These are phyloP conservation scores for Penicillium fuscoglaucum DNA, from an alignment of 2,329 filamentous ascomycete species.

Conservation along the genomic window DNA sequence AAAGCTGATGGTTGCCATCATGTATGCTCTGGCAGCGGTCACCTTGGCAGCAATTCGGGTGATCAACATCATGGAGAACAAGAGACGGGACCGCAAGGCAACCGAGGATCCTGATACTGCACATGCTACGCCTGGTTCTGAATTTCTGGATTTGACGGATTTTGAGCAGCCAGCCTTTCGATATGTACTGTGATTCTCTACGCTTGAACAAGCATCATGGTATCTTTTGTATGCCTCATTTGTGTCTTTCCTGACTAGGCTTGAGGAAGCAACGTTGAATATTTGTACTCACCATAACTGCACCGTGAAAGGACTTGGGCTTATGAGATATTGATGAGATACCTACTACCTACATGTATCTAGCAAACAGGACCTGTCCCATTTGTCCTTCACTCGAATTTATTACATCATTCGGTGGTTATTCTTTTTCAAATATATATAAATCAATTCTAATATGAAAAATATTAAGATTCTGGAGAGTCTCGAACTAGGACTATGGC, in stretches of 20 bases:
- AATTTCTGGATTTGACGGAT: slow-evolving; percentile 17
- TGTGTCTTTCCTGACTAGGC: background rate
- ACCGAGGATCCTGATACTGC: background rate
- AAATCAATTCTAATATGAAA: too few relatives aligned
- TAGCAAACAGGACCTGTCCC: too few relatives aligned
- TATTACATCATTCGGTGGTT: too few relatives aligned
- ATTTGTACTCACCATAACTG: background rate
- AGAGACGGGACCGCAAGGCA: slow-evolving; percentile 8
- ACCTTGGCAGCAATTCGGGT: slow-evolving; percentile 4
- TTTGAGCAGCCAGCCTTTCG: slow-evolving; percentile 17
- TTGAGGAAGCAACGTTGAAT: background rate
- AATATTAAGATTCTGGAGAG: too few relatives aligned
- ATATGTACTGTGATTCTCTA: slow-evolving; percentile 10
- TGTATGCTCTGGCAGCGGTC: slow-evolving; percentile 9
- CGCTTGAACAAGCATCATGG: background rate
- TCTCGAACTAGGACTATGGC: too few relatives aligned
- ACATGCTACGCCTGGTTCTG: background rate
- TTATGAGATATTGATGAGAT: background rate
- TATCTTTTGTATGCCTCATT: background rate
- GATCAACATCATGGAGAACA: slow-evolving; percentile 13
- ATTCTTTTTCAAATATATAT: too few relatives aligned
- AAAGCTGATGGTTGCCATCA: slow-evolving; percentile 17
- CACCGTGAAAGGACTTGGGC: background rate
- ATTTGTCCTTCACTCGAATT: too few relatives aligned
- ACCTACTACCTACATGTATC: too few relatives aligned